Percentiles rank a stretch among this genome's conserved stretches.
These are phyloP conservation scores for Anthoceros angustus DNA, from an alignment of 225 moss, liverwort and hornwort species.

Conservation along the genomic window DNA sequence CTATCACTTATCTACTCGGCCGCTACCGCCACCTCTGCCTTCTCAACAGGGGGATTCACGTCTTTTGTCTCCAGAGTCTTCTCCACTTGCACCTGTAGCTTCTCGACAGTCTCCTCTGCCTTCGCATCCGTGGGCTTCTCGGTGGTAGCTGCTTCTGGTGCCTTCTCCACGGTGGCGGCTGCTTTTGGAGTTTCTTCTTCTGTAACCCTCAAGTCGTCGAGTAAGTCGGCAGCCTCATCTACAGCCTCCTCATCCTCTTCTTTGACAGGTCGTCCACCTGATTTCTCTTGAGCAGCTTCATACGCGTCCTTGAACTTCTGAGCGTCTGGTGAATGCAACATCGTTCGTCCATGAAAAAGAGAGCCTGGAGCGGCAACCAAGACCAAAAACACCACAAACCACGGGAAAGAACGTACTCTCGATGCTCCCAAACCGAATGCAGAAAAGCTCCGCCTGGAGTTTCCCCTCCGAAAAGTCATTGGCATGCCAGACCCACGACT, in stretches of 20 bases:
- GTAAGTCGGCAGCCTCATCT: slow-evolving; percentile 46
- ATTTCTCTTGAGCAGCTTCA: slow-evolving; percentile 41
- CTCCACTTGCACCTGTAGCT: not conserved
- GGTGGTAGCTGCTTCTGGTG: slow-evolving; percentile 11
- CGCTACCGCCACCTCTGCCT: no score
- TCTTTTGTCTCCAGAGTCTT: no score
- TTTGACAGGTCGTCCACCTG: slow-evolving; percentile 18
- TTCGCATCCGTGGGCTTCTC: not conserved
- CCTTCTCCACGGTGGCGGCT: slow-evolving; percentile 9
- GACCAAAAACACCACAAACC: not conserved
- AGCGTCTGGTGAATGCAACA: slow-evolving; percentile 19
- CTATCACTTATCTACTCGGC: no score
- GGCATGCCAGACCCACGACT: slow-evolving; percentile 95
- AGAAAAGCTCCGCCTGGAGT: slow-evolving; percentile 75
- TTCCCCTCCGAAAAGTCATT: slow-evolving; percentile 82
- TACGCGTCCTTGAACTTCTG: slow-evolving; percentile 51
- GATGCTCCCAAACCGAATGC: slow-evolving; percentile 66
- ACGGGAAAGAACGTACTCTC: slow-evolving; percentile 36
- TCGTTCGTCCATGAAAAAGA: not conserved
- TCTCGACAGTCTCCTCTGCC: not conserved
- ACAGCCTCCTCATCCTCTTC: slow-evolving; percentile 27
- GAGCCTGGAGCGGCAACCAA: not conserved
- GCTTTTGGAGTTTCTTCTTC: slow-evolving; percentile 15
- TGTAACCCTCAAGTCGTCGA: slow-evolving; percentile 37
- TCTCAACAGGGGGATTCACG: no score